Evolutionary conservation across 2,329 filamentous ascomycete genomes (phyloP).

Genomic region (Aspergillus arachidicola): DNA sequence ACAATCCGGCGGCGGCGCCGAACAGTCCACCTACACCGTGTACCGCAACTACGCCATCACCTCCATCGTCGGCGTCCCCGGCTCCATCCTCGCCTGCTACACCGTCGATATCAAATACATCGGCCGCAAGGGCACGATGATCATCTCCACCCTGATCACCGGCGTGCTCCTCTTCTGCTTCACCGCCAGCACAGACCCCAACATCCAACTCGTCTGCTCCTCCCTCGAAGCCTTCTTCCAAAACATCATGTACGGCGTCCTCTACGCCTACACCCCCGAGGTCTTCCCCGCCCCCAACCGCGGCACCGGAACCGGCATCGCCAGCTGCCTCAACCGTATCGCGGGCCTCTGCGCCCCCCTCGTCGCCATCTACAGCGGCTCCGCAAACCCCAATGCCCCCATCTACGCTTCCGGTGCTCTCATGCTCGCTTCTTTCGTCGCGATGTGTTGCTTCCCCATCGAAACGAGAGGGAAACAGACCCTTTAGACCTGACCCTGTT

Average conservation of each 20-base stretch:
- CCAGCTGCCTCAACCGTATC: constrained; percentile 49
- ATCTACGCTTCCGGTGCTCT: constrained; percentile 49
- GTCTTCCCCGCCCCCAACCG: constrained; percentile 59
- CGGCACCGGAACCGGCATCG: constrained; percentile 57
- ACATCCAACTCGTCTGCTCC: constrained; percentile 55
- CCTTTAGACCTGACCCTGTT: constrained; percentile 29
- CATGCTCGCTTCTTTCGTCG: constrained; percentile 48
- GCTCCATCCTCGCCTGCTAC: constrained; percentile 72
- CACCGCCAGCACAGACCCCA: constrained; percentile 52
- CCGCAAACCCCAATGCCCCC: constrained; percentile 43
- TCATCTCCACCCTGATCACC: constrained; percentile 53
- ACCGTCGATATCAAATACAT: constrained; percentile 70
- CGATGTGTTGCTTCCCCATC: constrained; percentile 50
- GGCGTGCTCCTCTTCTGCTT: constrained; percentile 59
- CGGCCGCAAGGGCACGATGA: constrained; percentile 61
- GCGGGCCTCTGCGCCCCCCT: constrained; percentile 48
- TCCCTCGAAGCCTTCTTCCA: constrained; percentile 60
- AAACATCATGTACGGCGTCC: constrained; percentile 59
- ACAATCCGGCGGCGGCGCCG: constrained; percentile 50
- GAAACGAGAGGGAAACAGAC: constrained; percentile 50
- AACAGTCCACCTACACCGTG: constrained; percentile 42
- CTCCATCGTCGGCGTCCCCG: constrained; percentile 74
- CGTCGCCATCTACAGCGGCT: constrained; percentile 46
- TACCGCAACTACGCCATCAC: constrained; percentile 86
- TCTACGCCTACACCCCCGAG: constrained; percentile 63